Conservation (phyloP, 106 monocot species). For the Narthecium ossifragum region DNA sequence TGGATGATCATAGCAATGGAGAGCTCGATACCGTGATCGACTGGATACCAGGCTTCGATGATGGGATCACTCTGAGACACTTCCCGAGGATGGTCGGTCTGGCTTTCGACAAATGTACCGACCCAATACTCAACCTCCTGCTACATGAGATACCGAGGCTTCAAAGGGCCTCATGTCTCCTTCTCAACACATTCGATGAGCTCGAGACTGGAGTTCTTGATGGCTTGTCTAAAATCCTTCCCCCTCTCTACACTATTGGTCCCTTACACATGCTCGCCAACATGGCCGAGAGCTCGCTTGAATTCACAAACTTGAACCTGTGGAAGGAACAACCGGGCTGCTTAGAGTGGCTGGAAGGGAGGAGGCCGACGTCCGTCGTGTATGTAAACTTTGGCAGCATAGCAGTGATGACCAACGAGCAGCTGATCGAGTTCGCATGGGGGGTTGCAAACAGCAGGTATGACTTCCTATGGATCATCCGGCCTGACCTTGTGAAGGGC, state of each 20-base stretch:
- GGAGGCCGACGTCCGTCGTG: constrained; percentile 13
- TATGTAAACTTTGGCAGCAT: constrained; percentile 50
- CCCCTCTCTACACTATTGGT: constrained; percentile 37
- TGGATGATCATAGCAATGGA: constrained; percentile 27
- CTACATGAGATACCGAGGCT: background rate
- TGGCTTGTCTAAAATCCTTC: constrained; percentile 20
- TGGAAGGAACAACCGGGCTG: constrained; percentile 37
- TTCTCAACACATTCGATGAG: constrained; percentile 54
- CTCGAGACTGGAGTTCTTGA: constrained; percentile 30
- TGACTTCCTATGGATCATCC: constrained; percentile 40
- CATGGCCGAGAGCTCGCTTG: constrained; percentile 2
- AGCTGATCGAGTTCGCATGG: constrained; percentile 52
- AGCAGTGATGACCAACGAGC: constrained; percentile 32
- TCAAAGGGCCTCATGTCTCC: constrained; percentile 16
- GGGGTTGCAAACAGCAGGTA: constrained; percentile 26
- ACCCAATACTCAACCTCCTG: constrained; percentile 18
- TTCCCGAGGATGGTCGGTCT: constrained; percentile 39
- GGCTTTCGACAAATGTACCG: constrained; percentile 19
- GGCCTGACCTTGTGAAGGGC: constrained; percentile 29
- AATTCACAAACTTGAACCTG: constrained; percentile 24
- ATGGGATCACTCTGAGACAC: constrained; percentile 34
- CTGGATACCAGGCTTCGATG: constrained; percentile 36
- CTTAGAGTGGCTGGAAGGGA: constrained; percentile 35
- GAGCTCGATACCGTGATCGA: constrained; percentile 37
- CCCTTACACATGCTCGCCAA: constrained; percentile 17